Evolutionary conservation across 1,139 yeast genomes (phyloP).

Genomic region (Saccharomyces hybrid): DNA sequence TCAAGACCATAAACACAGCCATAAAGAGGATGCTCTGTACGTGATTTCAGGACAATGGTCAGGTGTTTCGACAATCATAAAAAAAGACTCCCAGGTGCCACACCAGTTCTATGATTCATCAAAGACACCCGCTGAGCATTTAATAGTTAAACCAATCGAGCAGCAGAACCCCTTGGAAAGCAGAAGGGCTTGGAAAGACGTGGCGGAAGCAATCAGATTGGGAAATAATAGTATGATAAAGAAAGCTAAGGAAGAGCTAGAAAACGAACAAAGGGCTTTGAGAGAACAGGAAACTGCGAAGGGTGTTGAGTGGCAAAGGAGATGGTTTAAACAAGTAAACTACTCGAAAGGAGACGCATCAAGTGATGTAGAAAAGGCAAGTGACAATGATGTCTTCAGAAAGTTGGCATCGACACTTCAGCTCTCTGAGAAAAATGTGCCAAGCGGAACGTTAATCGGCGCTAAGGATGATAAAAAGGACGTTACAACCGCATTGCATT

Average conservation of each 20-base stretch:
- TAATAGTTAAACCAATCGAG: conserved; percentile 68
- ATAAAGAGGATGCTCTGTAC: conserved; percentile 57
- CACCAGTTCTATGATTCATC: conserved; percentile 70
- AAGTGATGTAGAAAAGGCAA: conserved; percentile 14
- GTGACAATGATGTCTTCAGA: conserved; percentile 39
- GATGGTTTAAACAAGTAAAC: conserved; percentile 68
- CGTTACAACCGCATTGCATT: conserved; percentile 45
- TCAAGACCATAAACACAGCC: conserved; percentile 35
- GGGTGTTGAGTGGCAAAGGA: conserved; percentile 60
- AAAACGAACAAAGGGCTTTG: conserved; percentile 73
- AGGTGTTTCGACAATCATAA: conserved; percentile 49
- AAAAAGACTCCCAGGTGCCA: conserved; percentile 18
- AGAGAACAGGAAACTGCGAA: conserved; percentile 62
- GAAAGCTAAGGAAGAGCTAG: conserved; percentile 66
- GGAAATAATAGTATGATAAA: conserved; percentile 72
- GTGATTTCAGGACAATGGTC: conserved; percentile 95
- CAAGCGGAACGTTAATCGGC: conserved; percentile 51
- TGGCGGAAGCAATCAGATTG: conserved; percentile 73
- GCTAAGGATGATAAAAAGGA: conserved; percentile 40
- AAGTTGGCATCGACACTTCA: conserved; percentile 46
- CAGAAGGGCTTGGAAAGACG: conserved; percentile 78
- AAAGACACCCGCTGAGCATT: conserved; percentile 42
- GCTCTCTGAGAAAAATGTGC: conserved; percentile 55
- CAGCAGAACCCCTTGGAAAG: conserved; percentile 72
- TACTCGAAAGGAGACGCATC: conserved; percentile 36